Percentiles rank a stretch among this genome's conserved stretches.
Evolutionary conservation across 148 eudicot genomes (phyloP).

Genomic region (Vaccinium myrtillus): DNA sequence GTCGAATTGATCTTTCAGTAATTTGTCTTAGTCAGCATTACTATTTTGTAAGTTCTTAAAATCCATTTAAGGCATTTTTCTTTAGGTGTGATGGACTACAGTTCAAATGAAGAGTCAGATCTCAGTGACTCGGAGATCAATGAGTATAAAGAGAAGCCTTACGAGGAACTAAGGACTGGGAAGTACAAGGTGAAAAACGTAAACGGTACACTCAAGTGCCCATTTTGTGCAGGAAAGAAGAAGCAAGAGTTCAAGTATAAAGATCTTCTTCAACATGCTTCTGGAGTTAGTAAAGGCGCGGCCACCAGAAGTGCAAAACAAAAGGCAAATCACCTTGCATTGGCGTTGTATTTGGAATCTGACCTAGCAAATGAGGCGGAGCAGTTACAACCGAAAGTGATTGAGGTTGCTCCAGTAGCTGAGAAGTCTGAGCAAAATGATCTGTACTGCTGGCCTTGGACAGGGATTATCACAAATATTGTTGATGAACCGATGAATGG

Average conservation of each 20-base stretch:
- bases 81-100: slow-evolving; percentile 39
- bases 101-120: slow-evolving; percentile 70
- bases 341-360: too few relatives aligned
- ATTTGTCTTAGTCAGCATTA: neutral
- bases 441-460: slow-evolving; percentile 70
- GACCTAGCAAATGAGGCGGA: too few relatives aligned
- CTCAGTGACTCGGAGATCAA: slow-evolving; percentile 89
- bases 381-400: too few relatives aligned
- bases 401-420: too few relatives aligned
- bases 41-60: neutral
- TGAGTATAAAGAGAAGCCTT: slow-evolving; percentile 70
- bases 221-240: slow-evolving; percentile 87
- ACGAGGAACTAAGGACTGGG: slow-evolving; percentile 49
- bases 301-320: too few relatives aligned
- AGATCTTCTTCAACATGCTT: too few relatives aligned
- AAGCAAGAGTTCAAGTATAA: slow-evolving; percentile 54
- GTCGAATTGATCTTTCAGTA: too few relatives aligned
- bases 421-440: too few relatives aligned
- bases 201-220: slow-evolving; percentile 71
- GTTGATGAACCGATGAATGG: slow-evolving; percentile 30
- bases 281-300: too few relatives aligned
- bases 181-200: slow-evolving; percentile 46
- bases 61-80: neutral
- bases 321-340: too few relatives aligned
- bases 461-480: slow-evolving; percentile 61